phyloP scores from a whole-genome alignment of 495 filamentous ascomycete species.

The Opeltia flavorubescens region DNA sequence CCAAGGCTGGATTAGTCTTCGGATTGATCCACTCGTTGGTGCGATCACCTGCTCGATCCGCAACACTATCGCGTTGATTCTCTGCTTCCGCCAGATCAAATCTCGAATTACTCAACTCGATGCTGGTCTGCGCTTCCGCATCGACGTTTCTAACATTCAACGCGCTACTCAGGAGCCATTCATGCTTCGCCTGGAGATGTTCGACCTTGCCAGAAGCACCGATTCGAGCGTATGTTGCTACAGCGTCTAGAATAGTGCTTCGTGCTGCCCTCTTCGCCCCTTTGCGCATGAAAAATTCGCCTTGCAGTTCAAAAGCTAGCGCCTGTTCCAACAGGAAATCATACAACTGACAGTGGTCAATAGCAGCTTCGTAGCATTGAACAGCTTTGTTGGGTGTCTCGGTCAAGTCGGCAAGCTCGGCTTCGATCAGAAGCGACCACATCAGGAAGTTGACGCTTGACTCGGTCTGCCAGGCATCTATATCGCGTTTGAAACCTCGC shows the following conservation, averaged over 20 bases:
- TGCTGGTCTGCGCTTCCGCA: conserved; percentile 58
- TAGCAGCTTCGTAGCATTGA: conserved; percentile 54
- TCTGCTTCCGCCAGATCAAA: conserved; percentile 45
- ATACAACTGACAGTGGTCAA: conserved; percentile 70
- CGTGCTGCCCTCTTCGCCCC: conserved; percentile 61
- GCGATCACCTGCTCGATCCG: conserved; percentile 43
- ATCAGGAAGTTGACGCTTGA: conserved; percentile 68
- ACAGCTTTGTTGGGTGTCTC: conserved; percentile 48
- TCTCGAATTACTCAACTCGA: conserved; percentile 26
- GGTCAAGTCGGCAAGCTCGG: conserved; percentile 52
- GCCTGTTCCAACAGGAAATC: conserved; percentile 70
- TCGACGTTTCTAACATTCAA: conserved; percentile 49
- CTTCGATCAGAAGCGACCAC: conserved; percentile 63
- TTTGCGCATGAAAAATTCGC: conserved; percentile 57
- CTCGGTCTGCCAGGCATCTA: conserved; percentile 52
- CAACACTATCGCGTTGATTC: conserved; percentile 27
- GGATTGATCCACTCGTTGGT: conserved; percentile 47
- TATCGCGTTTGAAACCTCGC: conserved; percentile 41
- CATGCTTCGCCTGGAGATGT: conserved; percentile 15
- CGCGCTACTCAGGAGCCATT: conserved; percentile 53
- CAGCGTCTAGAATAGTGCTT: conserved; percentile 53
- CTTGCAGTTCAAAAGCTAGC: conserved; percentile 57
- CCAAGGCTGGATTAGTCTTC: not conserved
- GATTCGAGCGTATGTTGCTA: conserved; percentile 58
- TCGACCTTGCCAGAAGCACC: conserved; percentile 56